Evolutionary conservation across 108 stramenopile genomes (phyloP).

Genomic region (Seminavis robusta): DNA sequence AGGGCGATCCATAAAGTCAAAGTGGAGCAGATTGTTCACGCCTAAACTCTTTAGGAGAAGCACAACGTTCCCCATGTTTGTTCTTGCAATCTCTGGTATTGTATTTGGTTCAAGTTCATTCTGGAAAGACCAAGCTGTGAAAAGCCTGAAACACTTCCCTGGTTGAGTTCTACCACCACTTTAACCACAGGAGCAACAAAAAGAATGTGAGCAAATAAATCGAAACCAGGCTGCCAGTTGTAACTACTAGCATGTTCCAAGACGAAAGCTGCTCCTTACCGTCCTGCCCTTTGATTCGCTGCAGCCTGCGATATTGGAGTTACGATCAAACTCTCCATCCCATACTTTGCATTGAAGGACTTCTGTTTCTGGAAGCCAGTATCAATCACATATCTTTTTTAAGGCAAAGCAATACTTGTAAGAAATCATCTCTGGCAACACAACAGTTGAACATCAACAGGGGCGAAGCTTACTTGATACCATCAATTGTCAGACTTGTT

Average conservation of each 20-base stretch:
- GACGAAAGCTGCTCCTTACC: no score
- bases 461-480: no score
- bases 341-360: constrained; percentile 92
- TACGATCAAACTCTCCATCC: constrained; percentile 97
- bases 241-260: constrained; percentile 6
- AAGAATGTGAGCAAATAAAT: background rate
- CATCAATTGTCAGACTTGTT: constrained; percentile 95
- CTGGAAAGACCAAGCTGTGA: constrained; percentile 96
- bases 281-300: constrained; percentile 91
- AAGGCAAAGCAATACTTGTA: no score
- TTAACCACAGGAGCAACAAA: no score
- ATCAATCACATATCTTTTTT: constrained; percentile 98
- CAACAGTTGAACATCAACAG: no score
- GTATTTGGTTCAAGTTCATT: constrained; percentile 98
- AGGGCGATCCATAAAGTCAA: constrained; percentile 99
- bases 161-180: constrained; percentile 94
- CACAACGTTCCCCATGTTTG: constrained; percentile 98
- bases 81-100: constrained; percentile 96
- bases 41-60: constrained; percentile 98
- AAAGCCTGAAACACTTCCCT: constrained; percentile 99
- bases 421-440: no score
- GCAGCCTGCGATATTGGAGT: constrained; percentile 97
- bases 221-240: background rate
- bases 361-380: constrained; percentile 99
- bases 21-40: constrained; percentile 95